Evolutionary conservation across 2,329 filamentous ascomycete genomes (phyloP), one percentile per base, ranked within the genome.

Genomic region (Alternaria postmessia): DNA sequence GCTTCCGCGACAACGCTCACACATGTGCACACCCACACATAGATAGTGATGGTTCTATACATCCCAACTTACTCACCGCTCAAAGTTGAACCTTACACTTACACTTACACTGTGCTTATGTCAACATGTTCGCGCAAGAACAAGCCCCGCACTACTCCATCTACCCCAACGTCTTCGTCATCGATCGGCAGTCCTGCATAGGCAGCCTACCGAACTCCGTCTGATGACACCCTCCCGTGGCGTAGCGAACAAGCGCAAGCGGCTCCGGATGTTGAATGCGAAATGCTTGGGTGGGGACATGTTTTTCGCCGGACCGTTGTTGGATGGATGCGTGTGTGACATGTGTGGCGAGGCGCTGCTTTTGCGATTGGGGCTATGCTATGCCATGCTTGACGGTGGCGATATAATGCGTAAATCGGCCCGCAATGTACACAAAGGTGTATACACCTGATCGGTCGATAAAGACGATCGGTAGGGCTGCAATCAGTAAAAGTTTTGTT

Each of bases 131-230:
- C 46, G 32, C 32, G 34, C 46, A 38, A 26, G 20, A 49, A 34
- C 46, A 49, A 49, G 30, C 46, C 32, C 46, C 30, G 30, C 46
- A 49, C 46, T 26, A 26, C 46, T 24, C 46, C 46, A 36, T 36
- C 30, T 26, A 49, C 46, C n/a, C 46, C 46, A 49, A 49, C 30
- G 46, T 49, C 46, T 49, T 36, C 46, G 46, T 49, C 46, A 49
- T 49, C 9, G 46, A 49, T 49, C 46, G 32, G 32, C 46, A 49
- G 32, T 49, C 46, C 20, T 49, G 46, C 46, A 36, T 49, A 14
- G 14, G 16, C 46, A 49, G 16, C 32, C 30, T 49, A 24, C 46
- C 32, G 46, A 49, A 49, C 30, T 32, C 46, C 22, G 30, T 49
- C 30, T 32, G 46, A 49, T 36, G 46, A 49, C 46, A 49, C 46